Conservation (phyloP, 805 yeast genomes). For the Zygoascus bituminiphila region DNA sequence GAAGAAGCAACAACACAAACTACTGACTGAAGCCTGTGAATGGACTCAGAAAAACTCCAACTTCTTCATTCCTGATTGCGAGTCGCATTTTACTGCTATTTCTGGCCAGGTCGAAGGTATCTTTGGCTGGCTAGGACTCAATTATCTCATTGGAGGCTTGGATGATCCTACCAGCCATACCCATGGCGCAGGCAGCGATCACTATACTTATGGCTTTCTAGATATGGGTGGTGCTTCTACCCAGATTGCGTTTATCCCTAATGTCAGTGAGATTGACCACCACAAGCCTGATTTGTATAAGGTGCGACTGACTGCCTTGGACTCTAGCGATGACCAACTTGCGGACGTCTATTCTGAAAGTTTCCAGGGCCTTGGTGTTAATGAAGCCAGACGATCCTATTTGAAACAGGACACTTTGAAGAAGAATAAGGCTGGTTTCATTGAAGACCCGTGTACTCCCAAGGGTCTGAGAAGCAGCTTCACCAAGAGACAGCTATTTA, state of each 20-base stretch:
- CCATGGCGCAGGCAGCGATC: constrained; percentile 18
- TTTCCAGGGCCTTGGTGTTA: constrained; percentile 97
- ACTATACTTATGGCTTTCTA: constrained; percentile 75
- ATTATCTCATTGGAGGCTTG: constrained; percentile 68
- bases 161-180: constrained; percentile 25
- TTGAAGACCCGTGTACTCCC: constrained; percentile 79
- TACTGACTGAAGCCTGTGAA: constrained; percentile 56
- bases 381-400: constrained; percentile 77
- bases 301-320: constrained; percentile 58
- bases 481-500: not conserved
- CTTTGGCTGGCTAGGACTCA: constrained; percentile 91
- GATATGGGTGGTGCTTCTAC: constrained; percentile 99
- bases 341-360: constrained; percentile 90
- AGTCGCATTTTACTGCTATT: constrained; percentile 68
- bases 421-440: constrained; percentile 15
- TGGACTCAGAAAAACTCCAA: constrained; percentile 44
- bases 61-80: constrained; percentile 54
- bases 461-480: constrained; percentile 39
- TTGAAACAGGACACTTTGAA: constrained; percentile 23
- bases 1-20: constrained; percentile 38
- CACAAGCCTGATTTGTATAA: constrained; percentile 67
- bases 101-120: constrained; percentile 93
- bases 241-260: constrained; percentile 88
- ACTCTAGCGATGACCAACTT: constrained; percentile 22
- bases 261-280: constrained; percentile 44